Conservation (phyloP, 768 basidiomycete species). For the Kwoniella heveanensis region DNA sequence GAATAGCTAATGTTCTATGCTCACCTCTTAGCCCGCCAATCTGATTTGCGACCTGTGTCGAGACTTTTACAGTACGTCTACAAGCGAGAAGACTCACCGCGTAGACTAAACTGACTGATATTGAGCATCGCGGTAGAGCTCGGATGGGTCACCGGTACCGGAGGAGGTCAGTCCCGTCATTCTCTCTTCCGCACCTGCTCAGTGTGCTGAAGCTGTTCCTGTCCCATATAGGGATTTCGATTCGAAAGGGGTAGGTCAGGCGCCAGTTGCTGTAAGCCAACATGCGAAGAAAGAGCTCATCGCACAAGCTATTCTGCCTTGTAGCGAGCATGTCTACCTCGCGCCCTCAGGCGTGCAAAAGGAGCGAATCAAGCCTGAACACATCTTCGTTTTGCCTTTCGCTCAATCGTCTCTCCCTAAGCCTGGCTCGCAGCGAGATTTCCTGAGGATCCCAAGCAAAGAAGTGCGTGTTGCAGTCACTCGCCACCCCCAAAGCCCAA, state of each 20-base stretch:
- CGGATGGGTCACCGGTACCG: constrained; percentile 92
- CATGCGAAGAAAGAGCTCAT: background rate
- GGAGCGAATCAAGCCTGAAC: constrained; percentile 76
- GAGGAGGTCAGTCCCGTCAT: constrained; percentile 56
- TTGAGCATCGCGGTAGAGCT: constrained; percentile 55
- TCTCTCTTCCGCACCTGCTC: background rate
- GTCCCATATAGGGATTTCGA: constrained; percentile 68
- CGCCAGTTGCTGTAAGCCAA: background rate
- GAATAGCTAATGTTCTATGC: constrained; percentile 5
- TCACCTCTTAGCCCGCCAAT: constrained; percentile 68
- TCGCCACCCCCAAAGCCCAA: no score
- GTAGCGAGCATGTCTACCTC: constrained; percentile 76
- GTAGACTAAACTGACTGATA: constrained; percentile 7
- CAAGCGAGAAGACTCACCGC: background rate
- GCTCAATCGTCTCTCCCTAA: constrained; percentile 65
- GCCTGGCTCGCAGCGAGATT: constrained; percentile 70
- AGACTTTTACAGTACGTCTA: constrained; percentile 67
- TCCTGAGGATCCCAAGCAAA: constrained; percentile 71
- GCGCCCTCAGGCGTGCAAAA: constrained; percentile 90
- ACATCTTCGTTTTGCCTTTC: constrained; percentile 85
- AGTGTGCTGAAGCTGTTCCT: constrained; percentile 18
- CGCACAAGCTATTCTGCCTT: background rate
- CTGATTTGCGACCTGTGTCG: constrained; percentile 82
- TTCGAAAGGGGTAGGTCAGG: constrained; percentile 65
- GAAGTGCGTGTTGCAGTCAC: constrained; percentile 53